These are phyloP conservation scores for Podila epigama DNA, from an alignment of 192 early-diverging fungal species.

Conservation along the genomic window DNA sequence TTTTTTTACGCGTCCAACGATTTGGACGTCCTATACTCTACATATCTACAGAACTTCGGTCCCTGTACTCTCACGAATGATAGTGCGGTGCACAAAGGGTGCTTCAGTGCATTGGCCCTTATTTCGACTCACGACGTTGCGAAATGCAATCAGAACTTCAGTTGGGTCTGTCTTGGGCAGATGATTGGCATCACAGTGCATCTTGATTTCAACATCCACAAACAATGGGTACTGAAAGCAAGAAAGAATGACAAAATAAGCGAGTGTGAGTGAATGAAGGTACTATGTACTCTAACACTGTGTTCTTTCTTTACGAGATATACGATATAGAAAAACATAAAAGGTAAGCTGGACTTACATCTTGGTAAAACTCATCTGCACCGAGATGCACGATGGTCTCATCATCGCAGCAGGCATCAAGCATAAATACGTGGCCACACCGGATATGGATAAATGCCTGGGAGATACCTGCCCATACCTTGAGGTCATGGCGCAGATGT, in stretches of 20 bases:
- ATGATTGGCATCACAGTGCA: constrained; percentile 12
- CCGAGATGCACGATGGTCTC: constrained; percentile 44
- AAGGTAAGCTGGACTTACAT: not conserved
- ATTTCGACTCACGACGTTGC: constrained; percentile 24
- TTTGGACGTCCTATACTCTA: too few relatives aligned
- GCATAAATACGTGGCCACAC: constrained; percentile 48
- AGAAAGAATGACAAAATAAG: not conserved
- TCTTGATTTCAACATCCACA: constrained; percentile 53
- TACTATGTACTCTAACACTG: not conserved
- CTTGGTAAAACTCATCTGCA: constrained; percentile 45
- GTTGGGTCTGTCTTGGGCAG: constrained; percentile 7
- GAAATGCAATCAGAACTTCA: constrained; percentile 37
- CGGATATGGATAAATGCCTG: constrained; percentile 47
- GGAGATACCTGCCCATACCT: constrained; percentile 43
- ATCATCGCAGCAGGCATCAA: constrained; percentile 45
- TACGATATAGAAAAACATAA: not conserved
- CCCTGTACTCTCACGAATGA: not conserved
- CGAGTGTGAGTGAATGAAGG: not conserved
- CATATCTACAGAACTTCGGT: not conserved
- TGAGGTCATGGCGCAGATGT: constrained; percentile 17
- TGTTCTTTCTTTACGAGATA: not conserved
- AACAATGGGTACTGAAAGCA: constrained; percentile 36
- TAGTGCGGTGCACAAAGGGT: constrained; percentile 16
- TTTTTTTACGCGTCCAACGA: too few relatives aligned
- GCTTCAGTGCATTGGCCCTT: not conserved